These are phyloP conservation scores for Trypanosoma grayi DNA, from an alignment of 208 protist genomes.

Conservation along the genomic window DNA sequence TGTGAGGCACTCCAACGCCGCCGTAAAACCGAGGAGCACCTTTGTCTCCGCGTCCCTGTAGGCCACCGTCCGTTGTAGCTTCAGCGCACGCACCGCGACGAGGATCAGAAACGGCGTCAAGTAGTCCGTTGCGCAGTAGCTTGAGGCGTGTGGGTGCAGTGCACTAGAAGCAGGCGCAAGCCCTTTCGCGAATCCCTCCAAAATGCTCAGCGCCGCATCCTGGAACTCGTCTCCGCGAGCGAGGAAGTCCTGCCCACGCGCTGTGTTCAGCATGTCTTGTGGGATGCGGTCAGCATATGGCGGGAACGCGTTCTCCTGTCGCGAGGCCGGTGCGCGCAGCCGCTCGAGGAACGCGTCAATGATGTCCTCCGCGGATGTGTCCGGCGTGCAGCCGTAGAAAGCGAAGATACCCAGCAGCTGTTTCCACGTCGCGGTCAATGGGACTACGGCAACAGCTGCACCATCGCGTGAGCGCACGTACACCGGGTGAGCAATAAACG, in stretches of 20 bases:
- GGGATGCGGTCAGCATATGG: conserved; percentile 70
- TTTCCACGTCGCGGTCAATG: conserved; percentile 82
- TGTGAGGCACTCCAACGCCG: conserved; percentile 57
- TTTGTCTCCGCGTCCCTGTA: conserved; percentile 72
- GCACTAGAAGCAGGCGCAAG: conserved; percentile 40
- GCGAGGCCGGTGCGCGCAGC: conserved; percentile 41
- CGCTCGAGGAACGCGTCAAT: conserved; percentile 67
- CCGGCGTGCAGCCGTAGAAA: conserved; percentile 81
- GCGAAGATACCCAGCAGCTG: conserved; percentile 87
- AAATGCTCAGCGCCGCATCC: conserved; percentile 71
- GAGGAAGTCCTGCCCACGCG: conserved; percentile 59
- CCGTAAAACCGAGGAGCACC: conserved; percentile 66
- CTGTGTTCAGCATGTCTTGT: conserved; percentile 28
- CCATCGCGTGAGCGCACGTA: conserved; percentile 32
- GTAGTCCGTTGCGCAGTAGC: conserved; percentile 79
- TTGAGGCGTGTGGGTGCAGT: conserved; percentile 84
- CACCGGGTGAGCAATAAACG: conserved; percentile 67
- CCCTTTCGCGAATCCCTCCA: conserved; percentile 67
- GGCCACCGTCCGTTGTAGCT: conserved; percentile 34
- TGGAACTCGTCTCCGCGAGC: conserved; percentile 60
- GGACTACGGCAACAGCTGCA: conserved; percentile 22
- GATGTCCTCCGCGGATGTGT: conserved; percentile 79
- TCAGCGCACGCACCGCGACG: conserved; percentile 43
- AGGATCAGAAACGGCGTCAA: conserved; percentile 78
- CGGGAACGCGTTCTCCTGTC: conserved; percentile 55